Evolutionary conservation across 2,329 filamentous ascomycete species (phyloP), one percentile per base, ranked within the genome.

Genomic region (Claviceps capensis): DNA sequence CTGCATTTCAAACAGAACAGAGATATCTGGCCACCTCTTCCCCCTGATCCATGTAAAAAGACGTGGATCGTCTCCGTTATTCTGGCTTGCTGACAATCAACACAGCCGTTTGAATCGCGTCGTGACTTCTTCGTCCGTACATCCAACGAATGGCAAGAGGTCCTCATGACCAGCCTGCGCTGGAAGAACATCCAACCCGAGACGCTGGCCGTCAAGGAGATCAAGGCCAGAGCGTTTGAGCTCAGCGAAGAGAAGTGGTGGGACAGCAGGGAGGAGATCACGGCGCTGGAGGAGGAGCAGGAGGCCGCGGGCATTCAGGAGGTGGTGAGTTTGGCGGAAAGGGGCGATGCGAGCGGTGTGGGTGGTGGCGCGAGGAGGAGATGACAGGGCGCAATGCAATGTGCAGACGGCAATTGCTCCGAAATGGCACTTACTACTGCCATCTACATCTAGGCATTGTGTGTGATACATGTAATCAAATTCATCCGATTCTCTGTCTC

Each of bases 201-300:
- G 65, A 76, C 81, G 42, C 76, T 88, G 57, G 75, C 81, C 0
- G 73, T 94, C 62, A 98, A 98, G 73, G 93, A 97, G 72, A 82
- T 97, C 61, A 89, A 95, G 67, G 85, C 90, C 61, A 83, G 82
- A 64, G 93, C 89, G 1, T 98, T 96, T 65, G 85, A 88, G 63
- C 77, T 88, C 57, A 90, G 90, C 42, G 93, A 98, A 68, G 86
- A 90, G 70, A 95, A 95, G 67, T 98, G 93, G 93, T 98, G 93
- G 93, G 93, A 96, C 73, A 89, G 85, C 64, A 79, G 93, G 60
- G 93, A 98, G 71, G 91, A 97, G 70, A 86, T 98, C 58, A 85
- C 83, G 51, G 85, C 82, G 6, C 69, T 97, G 62, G 93, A 98
- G 69, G 91, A 96, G 68, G 91, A 96, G 71, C 89, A 97, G 72